A percentile compares a stretch with the other conserved stretches of the same genome.
phyloP scores from a whole-genome alignment of 2,329 filamentous ascomycete species.

The Aspergillus aculeatus region DNA sequence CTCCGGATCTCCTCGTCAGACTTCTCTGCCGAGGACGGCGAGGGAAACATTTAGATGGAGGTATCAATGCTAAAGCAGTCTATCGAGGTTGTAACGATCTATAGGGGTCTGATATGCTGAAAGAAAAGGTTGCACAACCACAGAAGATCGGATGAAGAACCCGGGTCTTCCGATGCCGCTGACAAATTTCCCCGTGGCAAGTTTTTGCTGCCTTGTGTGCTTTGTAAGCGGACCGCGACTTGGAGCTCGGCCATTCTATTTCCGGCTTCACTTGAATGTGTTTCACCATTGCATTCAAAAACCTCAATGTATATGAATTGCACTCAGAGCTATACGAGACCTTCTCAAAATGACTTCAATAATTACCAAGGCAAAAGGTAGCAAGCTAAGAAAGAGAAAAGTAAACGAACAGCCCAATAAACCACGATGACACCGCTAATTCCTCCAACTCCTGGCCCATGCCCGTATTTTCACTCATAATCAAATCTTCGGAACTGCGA shows the following conservation, averaged over 20 bases:
- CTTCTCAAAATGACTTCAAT: too few relatives aligned
- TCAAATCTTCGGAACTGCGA: too few relatives aligned
- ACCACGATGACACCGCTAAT: too few relatives aligned
- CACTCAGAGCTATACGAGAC: too few relatives aligned
- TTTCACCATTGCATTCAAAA: too few relatives aligned
- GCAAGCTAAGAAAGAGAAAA: too few relatives aligned
- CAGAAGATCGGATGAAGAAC: neutral
- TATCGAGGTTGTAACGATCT: neutral
- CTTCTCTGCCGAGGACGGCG: slow-evolving; percentile 15
- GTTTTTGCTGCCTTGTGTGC: neutral
- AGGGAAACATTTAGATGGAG: slow-evolving; percentile 16
- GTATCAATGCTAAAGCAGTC: neutral
- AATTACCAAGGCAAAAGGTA: too few relatives aligned
- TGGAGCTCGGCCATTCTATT: neutral
- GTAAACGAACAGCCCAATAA: too few relatives aligned
- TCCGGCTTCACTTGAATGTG: too few relatives aligned
- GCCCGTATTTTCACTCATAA: too few relatives aligned
- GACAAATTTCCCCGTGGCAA: slow-evolving; percentile 4
- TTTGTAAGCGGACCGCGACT: neutral
- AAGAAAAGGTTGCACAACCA: neutral
- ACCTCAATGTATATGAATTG: too few relatives aligned
- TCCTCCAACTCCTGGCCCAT: too few relatives aligned
- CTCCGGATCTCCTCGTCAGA: slow-evolving; percentile 22
- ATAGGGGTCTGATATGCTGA: neutral
- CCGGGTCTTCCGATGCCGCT: slow-evolving; percentile 1